Base-by-base conservation (phyloP, 2,329 filamentous ascomycete genomes). In the Aspergillus calidoustus region DNA sequence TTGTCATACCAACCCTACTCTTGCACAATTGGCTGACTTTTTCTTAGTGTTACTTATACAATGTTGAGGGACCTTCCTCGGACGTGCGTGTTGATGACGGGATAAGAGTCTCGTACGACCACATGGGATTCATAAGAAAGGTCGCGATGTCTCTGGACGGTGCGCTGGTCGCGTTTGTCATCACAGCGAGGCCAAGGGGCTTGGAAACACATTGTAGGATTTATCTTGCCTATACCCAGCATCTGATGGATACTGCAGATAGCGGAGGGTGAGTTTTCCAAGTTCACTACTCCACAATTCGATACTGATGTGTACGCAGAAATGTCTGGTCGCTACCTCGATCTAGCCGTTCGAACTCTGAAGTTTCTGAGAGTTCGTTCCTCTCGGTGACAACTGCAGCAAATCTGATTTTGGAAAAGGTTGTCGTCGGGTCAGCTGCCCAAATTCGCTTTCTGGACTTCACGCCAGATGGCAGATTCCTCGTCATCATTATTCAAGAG, bases 141-240 rank as follows among this genome's bases (percentile, higher is more conserved):
- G 48, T 63, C 11, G 59, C 64, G 2, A 63, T 70, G 44, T 68
- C 68, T 0, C 53, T 55, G 3, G 62, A 65, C 19, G 64, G 68
- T 8, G 48, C 47, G 15, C 31, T 63, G 0, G 46, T 57, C 5
- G 64, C 64, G 1, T 66, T 66, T 43, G 23, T 57, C 8, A 48
- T 63, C 15, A 58, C 49, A 0, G 49, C 49, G 28, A 49, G 17
- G 2, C 54, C 62, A 3, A 47, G 31, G 19, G 43, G 31, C 3
- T 31, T 34, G 2, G 54, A 64, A 17, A 50, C 25, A 23, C 46
- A 60, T 30, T 49, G 57, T 6, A 44, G 30, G 23, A 51, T 65
- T 11, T 66, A 63, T 31, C 53, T 66, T 19, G 57, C 55, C 19
- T 59, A 61, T n/a, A 66, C 63, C 4, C 41, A 65, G 17, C 55